phyloP scores from a whole-genome alignment of 805 yeast genomes.

The Blastobotrys terrestris region DNA sequence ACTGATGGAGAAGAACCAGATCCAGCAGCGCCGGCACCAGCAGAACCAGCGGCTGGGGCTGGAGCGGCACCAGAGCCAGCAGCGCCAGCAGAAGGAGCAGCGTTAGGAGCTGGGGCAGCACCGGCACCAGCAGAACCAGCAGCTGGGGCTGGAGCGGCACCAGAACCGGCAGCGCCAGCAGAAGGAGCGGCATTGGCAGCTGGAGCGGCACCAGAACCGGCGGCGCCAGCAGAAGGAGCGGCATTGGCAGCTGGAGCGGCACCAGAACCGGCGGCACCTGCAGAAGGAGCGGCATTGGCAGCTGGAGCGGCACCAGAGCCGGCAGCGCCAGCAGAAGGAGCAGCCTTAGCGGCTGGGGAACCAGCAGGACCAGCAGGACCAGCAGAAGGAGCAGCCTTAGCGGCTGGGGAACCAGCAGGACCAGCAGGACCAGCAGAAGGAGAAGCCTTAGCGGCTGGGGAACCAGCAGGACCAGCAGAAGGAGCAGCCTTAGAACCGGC shows the following conservation, averaged over 20 bases:
- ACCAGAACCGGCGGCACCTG: background rate
- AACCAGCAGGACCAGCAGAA: background rate
- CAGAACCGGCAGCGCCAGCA: background rate
- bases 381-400: background rate
- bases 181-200: no score
- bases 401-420: background rate
- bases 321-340: no score
- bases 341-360: background rate
- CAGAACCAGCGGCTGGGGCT: no score
- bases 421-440: background rate
- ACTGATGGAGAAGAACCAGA: background rate
- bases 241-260: background rate
- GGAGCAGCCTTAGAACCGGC: background rate
- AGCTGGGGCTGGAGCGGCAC: background rate
- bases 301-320: background rate
- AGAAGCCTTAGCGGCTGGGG: background rate
- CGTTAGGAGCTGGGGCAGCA: background rate
- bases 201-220: background rate
- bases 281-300: background rate
- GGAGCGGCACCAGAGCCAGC: background rate
- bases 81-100: no score
- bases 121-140: background rate
- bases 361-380: background rate
- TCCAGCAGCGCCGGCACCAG: background rate
- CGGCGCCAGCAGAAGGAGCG: background rate